Evolutionary conservation across 1,139 yeast species (phyloP).

Genomic region (Candida buenavistaensis): DNA sequence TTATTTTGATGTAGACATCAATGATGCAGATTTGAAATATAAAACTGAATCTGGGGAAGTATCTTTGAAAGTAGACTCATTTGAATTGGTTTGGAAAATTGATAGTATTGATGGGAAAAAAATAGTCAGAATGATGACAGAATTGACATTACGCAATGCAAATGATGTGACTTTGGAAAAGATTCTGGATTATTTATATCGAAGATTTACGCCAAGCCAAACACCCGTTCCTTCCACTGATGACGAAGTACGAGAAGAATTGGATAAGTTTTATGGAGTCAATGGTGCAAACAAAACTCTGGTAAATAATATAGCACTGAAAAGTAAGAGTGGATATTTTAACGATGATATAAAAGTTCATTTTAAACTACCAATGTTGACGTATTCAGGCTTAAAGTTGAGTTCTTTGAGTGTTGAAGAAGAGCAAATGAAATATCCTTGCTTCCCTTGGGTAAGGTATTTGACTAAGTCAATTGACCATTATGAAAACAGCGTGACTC

Average conservation of each 20-base stretch:
- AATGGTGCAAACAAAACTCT: slow-evolving; percentile 27
- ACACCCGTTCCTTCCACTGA: too few species aligned
- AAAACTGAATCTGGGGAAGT: slow-evolving; percentile 46
- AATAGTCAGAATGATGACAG: slow-evolving; percentile 46
- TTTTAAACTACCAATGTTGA: slow-evolving; percentile 42
- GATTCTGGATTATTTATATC: slow-evolving; percentile 10
- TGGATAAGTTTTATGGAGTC: slow-evolving; percentile 46
- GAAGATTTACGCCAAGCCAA: slow-evolving; percentile 3
- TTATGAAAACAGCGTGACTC: neutral
- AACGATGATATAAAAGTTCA: slow-evolving; percentile 31
- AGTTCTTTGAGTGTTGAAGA: slow-evolving; percentile 44
- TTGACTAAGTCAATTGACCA: slow-evolving; percentile 27
- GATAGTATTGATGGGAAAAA: slow-evolving; percentile 54
- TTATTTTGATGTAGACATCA: slow-evolving; percentile 37
- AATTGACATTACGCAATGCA: slow-evolving; percentile 23
- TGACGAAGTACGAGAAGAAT: slow-evolving; percentile 25
- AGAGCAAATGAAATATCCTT: slow-evolving; percentile 41
- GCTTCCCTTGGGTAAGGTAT: slow-evolving; percentile 51
- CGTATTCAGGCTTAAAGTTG: slow-evolving; percentile 44
- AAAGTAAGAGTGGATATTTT: slow-evolving; percentile 11
- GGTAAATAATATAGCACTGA: slow-evolving; percentile 19
- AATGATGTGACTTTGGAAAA: slow-evolving; percentile 9
- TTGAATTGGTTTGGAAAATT: slow-evolving; percentile 62
- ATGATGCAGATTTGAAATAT: slow-evolving; percentile 32
- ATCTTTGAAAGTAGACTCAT: slow-evolving; percentile 41